Evolutionary conservation across 495 filamentous ascomycete genomes (phyloP), one percentile per base, ranked within the genome.

Genomic region (Lasiosphaeria ovina): DNA sequence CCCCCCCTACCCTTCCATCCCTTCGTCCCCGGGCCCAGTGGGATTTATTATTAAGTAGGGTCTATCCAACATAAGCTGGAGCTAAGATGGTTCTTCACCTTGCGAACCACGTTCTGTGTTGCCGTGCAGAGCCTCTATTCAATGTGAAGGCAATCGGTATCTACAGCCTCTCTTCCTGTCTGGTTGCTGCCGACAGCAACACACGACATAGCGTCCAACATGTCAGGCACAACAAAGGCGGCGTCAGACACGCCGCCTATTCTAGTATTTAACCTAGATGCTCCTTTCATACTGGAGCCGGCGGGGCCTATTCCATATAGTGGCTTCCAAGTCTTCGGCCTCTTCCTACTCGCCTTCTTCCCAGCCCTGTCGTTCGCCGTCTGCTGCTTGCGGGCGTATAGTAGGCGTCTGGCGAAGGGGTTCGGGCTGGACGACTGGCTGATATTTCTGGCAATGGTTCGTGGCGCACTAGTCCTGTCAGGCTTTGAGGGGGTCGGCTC

Each of bases 371-470:
- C 76, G 4, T 65, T 74, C 3, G 53, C 75, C 10, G 67, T 74
- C 5, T 66, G 79, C 17, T 17, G 69, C n/a, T 49, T 83, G 35
- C 65, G 79, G 48, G 52, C 74, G 33, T 74, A 73, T 66, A 72
- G 74, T 65, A 71, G 76, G 31, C 35, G 63, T 24, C 47, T 69
- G 12, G 57, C 63, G 3, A 53, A 58, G 33, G 69, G 73, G 16
- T 69, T 77, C 16, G 72, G 70, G 35, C 63, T 54, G 73, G 76
- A 77, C 36, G 75, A 75, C 54, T 70, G 63, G 51, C 55, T 83
- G 54, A 76, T 77, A 58, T 72, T 73, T 34, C 14, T 69, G 24
- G 74, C 68, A 38, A 75, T 76, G 70, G 69, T 72, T 51, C 52
- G 63, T 56, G 6, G 55, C 42, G 52, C 53, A 6, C 11, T 42